These are phyloP conservation scores for Picea glauca DNA, from an alignment of 75 land plant species.

Conservation along the genomic window DNA sequence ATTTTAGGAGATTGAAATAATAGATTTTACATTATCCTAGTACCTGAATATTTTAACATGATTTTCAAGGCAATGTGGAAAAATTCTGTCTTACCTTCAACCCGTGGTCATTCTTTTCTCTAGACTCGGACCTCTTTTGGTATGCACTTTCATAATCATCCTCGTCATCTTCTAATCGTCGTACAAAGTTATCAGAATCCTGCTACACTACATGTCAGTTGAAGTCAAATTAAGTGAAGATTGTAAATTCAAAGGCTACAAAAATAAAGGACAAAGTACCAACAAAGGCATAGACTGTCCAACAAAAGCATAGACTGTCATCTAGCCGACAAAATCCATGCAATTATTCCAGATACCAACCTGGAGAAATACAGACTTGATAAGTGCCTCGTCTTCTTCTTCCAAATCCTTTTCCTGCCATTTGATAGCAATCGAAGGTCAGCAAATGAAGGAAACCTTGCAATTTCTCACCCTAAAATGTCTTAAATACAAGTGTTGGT, in stretches of 20 bases:
- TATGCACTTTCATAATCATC: slow-evolving; percentile 23
- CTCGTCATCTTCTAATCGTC: slow-evolving; percentile 37
- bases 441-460: neutral
- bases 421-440: slow-evolving; percentile 4
- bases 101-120: neutral
- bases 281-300: neutral
- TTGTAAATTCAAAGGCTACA: neutral
- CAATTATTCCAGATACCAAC: slow-evolving; percentile 21
- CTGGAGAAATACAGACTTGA: slow-evolving; percentile 63
- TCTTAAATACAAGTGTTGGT: neutral
- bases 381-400: slow-evolving; percentile 81
- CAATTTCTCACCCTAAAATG: neutral
- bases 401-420: slow-evolving; percentile 69
- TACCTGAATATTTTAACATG: neutral
- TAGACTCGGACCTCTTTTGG: neutral
- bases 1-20: neutral
- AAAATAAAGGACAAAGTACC: neutral
- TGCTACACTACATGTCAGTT: slow-evolving; percentile 14
- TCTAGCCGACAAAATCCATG: neutral
- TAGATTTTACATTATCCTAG: neutral
- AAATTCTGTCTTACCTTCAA: neutral
- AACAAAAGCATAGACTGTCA: neutral
- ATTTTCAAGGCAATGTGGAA: no score
- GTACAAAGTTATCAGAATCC: slow-evolving; percentile 45
- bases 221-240: neutral